phyloP scores from a whole-genome alignment of 164 flowering plant genomes.

The Annona squamosa region DNA sequence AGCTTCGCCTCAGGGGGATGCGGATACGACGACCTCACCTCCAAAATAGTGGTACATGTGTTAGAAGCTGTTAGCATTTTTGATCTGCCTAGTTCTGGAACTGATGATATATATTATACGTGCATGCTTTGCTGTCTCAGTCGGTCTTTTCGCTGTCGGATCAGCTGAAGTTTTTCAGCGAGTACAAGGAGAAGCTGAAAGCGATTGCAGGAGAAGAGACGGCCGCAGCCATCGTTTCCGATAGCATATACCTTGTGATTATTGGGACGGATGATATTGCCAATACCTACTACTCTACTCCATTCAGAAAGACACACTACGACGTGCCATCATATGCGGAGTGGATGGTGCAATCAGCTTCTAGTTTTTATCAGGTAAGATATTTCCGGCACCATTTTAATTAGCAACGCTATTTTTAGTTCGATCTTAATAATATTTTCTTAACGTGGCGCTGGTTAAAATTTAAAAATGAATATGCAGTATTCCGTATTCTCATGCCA shows the following conservation, averaged over 20 bases:
- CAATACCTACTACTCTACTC: conserved; percentile 38
- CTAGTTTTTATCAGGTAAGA: conserved; percentile 39
- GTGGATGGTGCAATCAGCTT: conserved; percentile 36
- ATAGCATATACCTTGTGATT: conserved; percentile 36
- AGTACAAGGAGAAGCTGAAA: conserved; percentile 46
- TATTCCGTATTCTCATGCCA: no score
- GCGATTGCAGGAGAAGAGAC: conserved; percentile 42
- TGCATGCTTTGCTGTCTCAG: conserved; percentile 22
- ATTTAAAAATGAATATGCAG: no score
- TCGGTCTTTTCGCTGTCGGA: conserved; percentile 33
- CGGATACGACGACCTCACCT: conserved; percentile 43
- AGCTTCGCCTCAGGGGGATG: conserved; percentile 56
- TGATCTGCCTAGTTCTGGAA: background rate
- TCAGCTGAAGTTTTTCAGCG: conserved; percentile 52
- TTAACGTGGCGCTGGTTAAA: no score
- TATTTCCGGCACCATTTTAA: background rate
- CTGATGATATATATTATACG: background rate
- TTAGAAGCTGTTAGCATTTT: background rate
- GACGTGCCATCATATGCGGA: conserved; percentile 44
- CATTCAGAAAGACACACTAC: conserved; percentile 24
- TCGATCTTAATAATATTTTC: no score
- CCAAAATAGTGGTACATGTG: conserved; percentile 1
- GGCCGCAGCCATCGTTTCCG: conserved; percentile 28
- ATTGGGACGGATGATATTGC: conserved; percentile 64
- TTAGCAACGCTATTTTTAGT: background rate